Conservation (phyloP, 768 basidiomycete species). For the Hygrophoropsis aurantiaca region DNA sequence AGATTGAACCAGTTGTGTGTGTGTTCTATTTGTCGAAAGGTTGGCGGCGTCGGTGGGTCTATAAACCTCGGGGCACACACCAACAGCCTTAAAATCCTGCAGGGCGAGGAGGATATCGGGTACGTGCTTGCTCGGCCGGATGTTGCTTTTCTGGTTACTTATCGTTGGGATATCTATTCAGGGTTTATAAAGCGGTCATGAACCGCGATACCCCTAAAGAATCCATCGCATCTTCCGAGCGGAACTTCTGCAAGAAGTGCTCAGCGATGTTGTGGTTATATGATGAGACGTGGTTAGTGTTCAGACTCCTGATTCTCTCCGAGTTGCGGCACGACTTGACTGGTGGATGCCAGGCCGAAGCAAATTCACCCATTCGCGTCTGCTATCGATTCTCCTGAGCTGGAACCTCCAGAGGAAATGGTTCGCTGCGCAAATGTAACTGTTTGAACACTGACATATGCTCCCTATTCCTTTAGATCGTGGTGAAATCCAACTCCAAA, state of each 20-base stretch:
- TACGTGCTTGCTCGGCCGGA: conserved; percentile 16
- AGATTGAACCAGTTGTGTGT: conserved; percentile 51
- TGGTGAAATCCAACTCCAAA: conserved; percentile 48
- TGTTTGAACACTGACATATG: not conserved
- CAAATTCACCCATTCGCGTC: conserved; percentile 68
- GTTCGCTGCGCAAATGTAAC: conserved; percentile 29
- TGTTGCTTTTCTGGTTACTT: not conserved
- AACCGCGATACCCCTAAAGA: conserved; percentile 54
- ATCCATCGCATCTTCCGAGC: conserved; percentile 49
- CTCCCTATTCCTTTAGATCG: conserved; percentile 34
- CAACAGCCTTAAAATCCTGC: conserved; percentile 48
- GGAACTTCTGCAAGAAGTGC: conserved; percentile 64
- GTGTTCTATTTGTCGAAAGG: conserved; percentile 73
- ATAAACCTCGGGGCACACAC: conserved; percentile 63
- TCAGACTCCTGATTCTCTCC: too few relatives aligned
- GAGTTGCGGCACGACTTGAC: not conserved
- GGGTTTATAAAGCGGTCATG: conserved; percentile 63
- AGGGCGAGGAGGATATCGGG: conserved; percentile 57
- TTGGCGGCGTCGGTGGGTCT: conserved; percentile 63
- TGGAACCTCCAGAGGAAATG: conserved; percentile 50
- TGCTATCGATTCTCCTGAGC: conserved; percentile 60
- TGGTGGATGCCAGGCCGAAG: conserved; percentile 48
- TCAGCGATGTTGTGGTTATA: conserved; percentile 69
- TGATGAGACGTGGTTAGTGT: conserved; percentile 49
- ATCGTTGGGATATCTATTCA: conserved; percentile 18